These are phyloP conservation scores for Albophoma yamanashiensis DNA, from an alignment of 2,329 filamentous ascomycete genomes.

Conservation along the genomic window DNA sequence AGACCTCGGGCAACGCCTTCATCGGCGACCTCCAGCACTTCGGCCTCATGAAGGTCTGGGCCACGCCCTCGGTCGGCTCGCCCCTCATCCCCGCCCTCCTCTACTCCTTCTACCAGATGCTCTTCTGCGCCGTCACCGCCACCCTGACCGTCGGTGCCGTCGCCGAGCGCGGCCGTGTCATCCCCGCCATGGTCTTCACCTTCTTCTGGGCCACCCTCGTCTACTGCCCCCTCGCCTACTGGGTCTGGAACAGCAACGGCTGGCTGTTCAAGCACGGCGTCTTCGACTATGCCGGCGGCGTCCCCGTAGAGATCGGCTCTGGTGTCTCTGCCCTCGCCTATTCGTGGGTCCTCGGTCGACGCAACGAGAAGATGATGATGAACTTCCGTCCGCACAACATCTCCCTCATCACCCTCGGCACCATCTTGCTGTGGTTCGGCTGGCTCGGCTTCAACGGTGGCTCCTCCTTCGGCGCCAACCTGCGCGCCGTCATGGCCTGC, in stretches of 20 bases:
- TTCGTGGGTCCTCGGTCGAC: slow-evolving; percentile 87
- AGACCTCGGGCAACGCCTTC: slow-evolving; percentile 71
- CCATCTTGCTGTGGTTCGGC: slow-evolving; percentile 93
- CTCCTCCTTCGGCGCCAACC: slow-evolving; percentile 85
- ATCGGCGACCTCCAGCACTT: slow-evolving; percentile 89
- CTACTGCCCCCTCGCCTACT: slow-evolving; percentile 94
- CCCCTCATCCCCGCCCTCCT: slow-evolving; percentile 81
- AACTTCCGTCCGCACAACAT: slow-evolving; percentile 99
- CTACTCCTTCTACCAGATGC: slow-evolving; percentile 97
- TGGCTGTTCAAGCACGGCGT: slow-evolving; percentile 90
- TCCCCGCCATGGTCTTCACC: slow-evolving; percentile 89
- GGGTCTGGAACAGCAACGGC: slow-evolving; percentile 91
- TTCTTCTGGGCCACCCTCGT: slow-evolving; percentile 97
- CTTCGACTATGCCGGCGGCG: slow-evolving; percentile 91
- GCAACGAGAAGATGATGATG: slow-evolving; percentile 99
- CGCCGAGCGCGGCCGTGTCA: slow-evolving; percentile 83
- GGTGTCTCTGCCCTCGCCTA: slow-evolving; percentile 90
- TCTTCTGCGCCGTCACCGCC: slow-evolving; percentile 90
- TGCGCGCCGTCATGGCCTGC: slow-evolving; percentile 90
- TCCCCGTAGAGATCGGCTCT: slow-evolving; percentile 93
- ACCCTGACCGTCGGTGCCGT: slow-evolving; percentile 88
- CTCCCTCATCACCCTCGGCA: slow-evolving; percentile 90
- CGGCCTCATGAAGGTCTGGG: slow-evolving; percentile 76
- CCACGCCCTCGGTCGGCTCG: slow-evolving; percentile 74
- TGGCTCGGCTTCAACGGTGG: slow-evolving; percentile 99